These are phyloP conservation scores for Corymbia citriodora DNA, from an alignment of 441 rosid species.

Conservation along the genomic window DNA sequence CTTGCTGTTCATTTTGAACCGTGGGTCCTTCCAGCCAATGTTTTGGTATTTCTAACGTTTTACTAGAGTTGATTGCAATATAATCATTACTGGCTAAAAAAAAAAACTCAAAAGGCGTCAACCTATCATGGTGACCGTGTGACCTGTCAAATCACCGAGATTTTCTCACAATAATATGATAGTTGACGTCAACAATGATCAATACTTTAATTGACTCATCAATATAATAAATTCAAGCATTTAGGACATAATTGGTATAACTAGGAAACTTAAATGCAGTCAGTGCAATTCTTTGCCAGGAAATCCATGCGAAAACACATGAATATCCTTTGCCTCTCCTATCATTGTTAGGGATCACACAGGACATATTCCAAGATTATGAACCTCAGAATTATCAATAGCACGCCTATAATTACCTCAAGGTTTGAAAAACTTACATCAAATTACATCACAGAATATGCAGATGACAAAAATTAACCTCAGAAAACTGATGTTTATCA, in stretches of 20 bases:
- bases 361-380: neutral
- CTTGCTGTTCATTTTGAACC: too few relatives aligned
- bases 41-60: too few relatives aligned
- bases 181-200: accelerated
- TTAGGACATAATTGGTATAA: neutral
- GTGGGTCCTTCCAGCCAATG: too few relatives aligned
- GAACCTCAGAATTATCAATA: neutral
- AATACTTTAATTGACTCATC: neutral
- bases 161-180: neutral
- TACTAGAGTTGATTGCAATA: too few relatives aligned
- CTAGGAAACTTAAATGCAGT: neutral
- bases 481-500: neutral
- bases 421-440: neutral
- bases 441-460: neutral
- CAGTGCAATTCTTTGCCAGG: too few relatives aligned
- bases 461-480: neutral
- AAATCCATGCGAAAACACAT: neutral
- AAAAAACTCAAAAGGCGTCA: too few relatives aligned
- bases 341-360: neutral
- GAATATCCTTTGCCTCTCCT: neutral
- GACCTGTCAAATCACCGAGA: neutral
- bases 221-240: too few relatives aligned
- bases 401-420: neutral
- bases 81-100: neutral
- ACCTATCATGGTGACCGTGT: neutral